Base-by-base conservation (phyloP, 164 flowering plant species). In the Liquidambar formosana region DNA sequence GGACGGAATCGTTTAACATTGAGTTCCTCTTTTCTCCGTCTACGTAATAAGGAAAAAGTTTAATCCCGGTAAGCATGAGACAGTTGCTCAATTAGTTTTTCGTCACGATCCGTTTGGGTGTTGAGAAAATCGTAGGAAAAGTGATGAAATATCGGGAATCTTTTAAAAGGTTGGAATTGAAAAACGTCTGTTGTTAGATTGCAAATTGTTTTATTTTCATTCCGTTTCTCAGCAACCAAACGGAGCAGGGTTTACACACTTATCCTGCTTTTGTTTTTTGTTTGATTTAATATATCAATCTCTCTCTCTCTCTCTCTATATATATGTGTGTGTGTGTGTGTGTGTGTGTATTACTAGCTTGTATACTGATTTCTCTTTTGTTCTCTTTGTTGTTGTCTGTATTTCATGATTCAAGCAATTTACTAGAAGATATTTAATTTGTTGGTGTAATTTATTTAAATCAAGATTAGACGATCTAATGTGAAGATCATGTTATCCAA, bases 401-500 rank as follows among this genome's bases (percentile, higher is more conserved):
- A 19, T 6, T 61, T 61, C 41, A 33, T 33, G 41, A 33, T 33
- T 6, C 41, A 33, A 33, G 41, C 2, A 6, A 33, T 33, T 33
- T 33, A 33, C 41, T 6, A 33, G 41, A 33, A 33, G 21, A 15
- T 51, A 51, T 16, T 51, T 51, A 51, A 51, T 5, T 25, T 13
- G 8, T 57, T 57, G 41, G 41, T 57, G 13, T 25, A 26, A 25
- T 25, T 57, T 57, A 21, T 44, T 57, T 45, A 57, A 44, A 5
- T 25, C 11, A 16, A 14, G 13, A 5, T 16, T 66, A 53, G 71
- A 46, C 44, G 5, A 26, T 51, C 53, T 11, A 58, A 59, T 72
- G 66, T 41, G 19, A 66, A 69, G 68, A 73, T 66, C 78, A 80
- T 75, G 76, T 67, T 70, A 15, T 61, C 75, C 13, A 69, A 61